A percentile compares a stretch with the other conserved stretches of the same genome.
Evolutionary conservation across 1,284 basidiomycete genomes (phyloP).

Genomic region (Stereum hirsutum): DNA sequence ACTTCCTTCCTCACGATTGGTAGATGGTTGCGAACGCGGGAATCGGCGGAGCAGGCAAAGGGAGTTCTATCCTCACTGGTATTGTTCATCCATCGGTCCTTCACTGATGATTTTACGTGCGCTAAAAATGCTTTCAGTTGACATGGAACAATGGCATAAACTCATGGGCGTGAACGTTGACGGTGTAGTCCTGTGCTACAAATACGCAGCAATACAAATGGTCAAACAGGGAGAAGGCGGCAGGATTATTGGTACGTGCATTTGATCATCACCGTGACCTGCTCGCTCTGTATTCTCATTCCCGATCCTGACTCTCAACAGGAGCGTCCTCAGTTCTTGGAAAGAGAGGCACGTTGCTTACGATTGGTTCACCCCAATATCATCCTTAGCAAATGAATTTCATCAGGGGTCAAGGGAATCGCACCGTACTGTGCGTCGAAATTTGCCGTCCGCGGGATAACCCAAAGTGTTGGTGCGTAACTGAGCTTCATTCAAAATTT

Average conservation of each 20-base stretch:
- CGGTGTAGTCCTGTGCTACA: slow-evolving; percentile 6
- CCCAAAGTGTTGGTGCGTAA: slow-evolving; percentile 2
- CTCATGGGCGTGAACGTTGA: not conserved
- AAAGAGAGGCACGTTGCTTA: not conserved
- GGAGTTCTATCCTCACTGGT: no score
- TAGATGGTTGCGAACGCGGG: slow-evolving; percentile 25
- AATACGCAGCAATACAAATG: slow-evolving; percentile 6
- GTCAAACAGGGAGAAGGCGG: slow-evolving; percentile 5
- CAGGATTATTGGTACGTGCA: not conserved
- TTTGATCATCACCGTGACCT: not conserved
- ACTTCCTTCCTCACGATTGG: not conserved
- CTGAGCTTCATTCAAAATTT: not conserved
- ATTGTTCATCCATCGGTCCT: no score
- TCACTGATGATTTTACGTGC: no score
- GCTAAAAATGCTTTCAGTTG: not conserved
- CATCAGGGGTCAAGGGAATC: no score
- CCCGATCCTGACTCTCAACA: not conserved
- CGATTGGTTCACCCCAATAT: no score
- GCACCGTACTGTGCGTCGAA: slow-evolving; percentile 1
- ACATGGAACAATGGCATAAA: not conserved
- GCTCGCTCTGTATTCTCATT: not conserved
- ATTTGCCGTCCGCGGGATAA: slow-evolving; percentile 6
- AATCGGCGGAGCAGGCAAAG: slow-evolving; percentile 7
- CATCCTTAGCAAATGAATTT: no score
- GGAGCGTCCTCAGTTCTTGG: slow-evolving; percentile 4